Evolutionary conservation across 2,329 filamentous ascomycete genomes (phyloP), one percentile per base, ranked within the genome.

Genomic region (Colletotrichum incanum): DNA sequence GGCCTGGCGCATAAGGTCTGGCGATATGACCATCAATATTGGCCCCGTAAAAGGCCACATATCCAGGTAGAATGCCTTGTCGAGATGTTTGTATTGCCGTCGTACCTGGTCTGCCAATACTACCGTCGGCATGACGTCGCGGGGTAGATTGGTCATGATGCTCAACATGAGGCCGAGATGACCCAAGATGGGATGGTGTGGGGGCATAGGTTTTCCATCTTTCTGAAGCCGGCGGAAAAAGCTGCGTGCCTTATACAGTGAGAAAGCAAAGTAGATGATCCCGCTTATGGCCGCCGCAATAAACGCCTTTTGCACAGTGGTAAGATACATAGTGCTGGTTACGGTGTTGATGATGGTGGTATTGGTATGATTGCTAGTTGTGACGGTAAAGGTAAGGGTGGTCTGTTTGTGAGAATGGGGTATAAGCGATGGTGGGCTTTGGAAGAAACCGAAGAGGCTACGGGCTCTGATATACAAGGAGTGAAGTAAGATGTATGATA

Each of bases 21-120:
- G 66, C 26, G 67, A 65, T 9, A 70, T 59, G 16, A 70, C 28
- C 61, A 70, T 59, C 26, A 70, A 20, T 61, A 65, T 65, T 14
- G 61, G 67, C 5, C 62, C 62, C 2, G 62, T 65, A 3, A 69
- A 65, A 3, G 67, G 67, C 67, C 67, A 70, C 61, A 60, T 58
- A 37, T 70, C 67, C 2, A 70, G 28, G 14, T 65, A 65, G 28
- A 70, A 70, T 12, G 61, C 61, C 54, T 65, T 59, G 14, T 65
- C 61, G 1, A 70, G 37, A 23, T 70, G 37, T 28, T 61, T 52
- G 31, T 54, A 65, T 5, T 54, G 54, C 11, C 28, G 16, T 7
- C 61, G 43, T 0, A 70, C 62, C 8, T 70, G 52, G 26, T 65
- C 52, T 9, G 67, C 67, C 0, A 70, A 50, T 11, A 49, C 61